Evolutionary conservation across 1,139 yeast genomes (phyloP).

Genomic region (Pichia kudriavzevii): DNA sequence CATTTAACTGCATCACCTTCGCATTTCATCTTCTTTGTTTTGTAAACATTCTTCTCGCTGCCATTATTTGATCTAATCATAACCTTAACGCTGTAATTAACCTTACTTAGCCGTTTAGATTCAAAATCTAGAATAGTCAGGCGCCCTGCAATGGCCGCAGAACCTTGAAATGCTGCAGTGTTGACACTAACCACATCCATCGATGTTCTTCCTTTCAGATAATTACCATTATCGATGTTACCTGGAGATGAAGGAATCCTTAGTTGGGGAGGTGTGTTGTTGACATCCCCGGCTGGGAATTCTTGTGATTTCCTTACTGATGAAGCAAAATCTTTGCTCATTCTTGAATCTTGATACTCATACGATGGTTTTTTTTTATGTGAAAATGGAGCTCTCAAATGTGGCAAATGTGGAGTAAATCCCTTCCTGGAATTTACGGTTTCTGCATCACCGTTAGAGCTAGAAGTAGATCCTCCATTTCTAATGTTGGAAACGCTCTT

Average conservation of each 20-base stretch:
- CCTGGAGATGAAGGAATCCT: constrained; percentile 24
- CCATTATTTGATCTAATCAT: constrained; percentile 40
- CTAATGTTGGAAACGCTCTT: no score
- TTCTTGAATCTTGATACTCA: no score
- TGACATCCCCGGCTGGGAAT: background rate
- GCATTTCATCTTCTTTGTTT: constrained; percentile 54
- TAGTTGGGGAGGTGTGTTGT: constrained; percentile 6
- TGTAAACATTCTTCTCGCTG: constrained; percentile 52
- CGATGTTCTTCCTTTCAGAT: constrained; percentile 24
- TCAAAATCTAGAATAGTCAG: constrained; percentile 31
- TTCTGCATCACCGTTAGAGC: no score
- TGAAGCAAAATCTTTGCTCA: no score
- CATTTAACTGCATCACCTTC: constrained; percentile 43
- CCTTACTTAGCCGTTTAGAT: constrained; percentile 26
- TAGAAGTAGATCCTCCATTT: no score
- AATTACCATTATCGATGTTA: constrained; percentile 15
- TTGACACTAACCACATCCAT: constrained; percentile 17
- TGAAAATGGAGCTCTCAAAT: no score
- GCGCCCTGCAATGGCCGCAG: constrained; percentile 46
- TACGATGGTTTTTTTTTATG: no score
- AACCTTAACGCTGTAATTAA: constrained; percentile 44
- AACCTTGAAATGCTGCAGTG: constrained; percentile 31
- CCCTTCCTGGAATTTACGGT: no score
- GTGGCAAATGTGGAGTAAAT: no score
- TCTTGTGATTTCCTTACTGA: no score